Percentiles rank a stretch among this genome's conserved stretches.
Evolutionary conservation across 2,329 filamentous ascomycete genomes (phyloP).

Genomic region (Thelonectria blattea): DNA sequence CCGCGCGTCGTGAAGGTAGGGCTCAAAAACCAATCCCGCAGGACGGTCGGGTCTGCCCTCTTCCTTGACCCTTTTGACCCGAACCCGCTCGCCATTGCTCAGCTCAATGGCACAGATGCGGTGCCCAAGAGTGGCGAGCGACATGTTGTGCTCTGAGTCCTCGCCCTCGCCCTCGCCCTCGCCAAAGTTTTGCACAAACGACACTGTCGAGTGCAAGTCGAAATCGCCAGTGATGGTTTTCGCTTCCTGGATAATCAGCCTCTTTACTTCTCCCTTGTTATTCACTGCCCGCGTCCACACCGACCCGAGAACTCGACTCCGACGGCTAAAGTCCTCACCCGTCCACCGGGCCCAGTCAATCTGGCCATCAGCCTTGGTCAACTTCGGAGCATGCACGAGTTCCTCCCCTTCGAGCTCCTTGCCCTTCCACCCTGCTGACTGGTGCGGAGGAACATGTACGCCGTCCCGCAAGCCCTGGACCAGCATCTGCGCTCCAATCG

Average conservation of each 20-base stretch:
- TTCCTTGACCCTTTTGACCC: slow-evolving; percentile 42
- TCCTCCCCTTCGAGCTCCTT: slow-evolving; percentile 24
- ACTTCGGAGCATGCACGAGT: slow-evolving; percentile 70
- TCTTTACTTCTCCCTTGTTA: slow-evolving; percentile 36
- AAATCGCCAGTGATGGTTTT: slow-evolving; percentile 29
- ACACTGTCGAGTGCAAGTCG: slow-evolving; percentile 7
- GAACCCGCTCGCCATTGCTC: slow-evolving; percentile 30
- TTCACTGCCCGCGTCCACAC: slow-evolving; percentile 63
- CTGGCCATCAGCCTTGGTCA: slow-evolving; percentile 67
- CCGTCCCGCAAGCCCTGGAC: slow-evolving; percentile 66
- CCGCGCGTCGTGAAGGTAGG: slow-evolving; percentile 11
- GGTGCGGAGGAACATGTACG: slow-evolving; percentile 69
- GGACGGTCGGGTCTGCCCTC: slow-evolving; percentile 41
- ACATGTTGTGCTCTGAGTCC: slow-evolving; percentile 9
- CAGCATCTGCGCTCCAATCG: slow-evolving; percentile 73
- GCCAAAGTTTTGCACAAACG: slow-evolving; percentile 26
- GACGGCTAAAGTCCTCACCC: slow-evolving; percentile 59
- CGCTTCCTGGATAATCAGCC: slow-evolving; percentile 49
- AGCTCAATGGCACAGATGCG: slow-evolving; percentile 35
- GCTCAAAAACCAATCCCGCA: slow-evolving; percentile 35
- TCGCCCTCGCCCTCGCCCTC: neutral
- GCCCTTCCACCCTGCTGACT: slow-evolving; percentile 42
- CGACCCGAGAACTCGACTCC: slow-evolving; percentile 66
- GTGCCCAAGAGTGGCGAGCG: slow-evolving; percentile 20
- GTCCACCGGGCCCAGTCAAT: slow-evolving; percentile 65